phyloP scores from a whole-genome alignment of 495 filamentous ascomycete genomes.

The Evansstolkia leycettana region DNA sequence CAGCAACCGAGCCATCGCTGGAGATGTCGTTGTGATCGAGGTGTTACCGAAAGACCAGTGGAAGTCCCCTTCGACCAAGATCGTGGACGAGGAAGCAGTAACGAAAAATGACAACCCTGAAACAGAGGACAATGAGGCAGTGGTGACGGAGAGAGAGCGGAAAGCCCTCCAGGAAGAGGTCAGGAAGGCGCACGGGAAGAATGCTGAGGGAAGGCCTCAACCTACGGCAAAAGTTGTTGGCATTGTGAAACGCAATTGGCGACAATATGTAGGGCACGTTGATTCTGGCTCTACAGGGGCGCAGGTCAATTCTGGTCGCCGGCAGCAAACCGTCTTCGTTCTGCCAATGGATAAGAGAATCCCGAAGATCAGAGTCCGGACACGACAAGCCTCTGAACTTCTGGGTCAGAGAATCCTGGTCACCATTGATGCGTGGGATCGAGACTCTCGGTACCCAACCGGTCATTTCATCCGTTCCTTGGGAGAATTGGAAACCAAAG shows the following conservation, averaged over 20 bases:
- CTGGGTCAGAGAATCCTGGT: conserved; percentile 89
- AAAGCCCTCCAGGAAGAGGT: conserved; percentile 83
- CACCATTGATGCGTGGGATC: conserved; percentile 89
- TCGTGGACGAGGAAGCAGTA: conserved; percentile 86
- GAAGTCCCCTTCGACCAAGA: conserved; percentile 89
- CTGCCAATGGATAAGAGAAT: conserved; percentile 96
- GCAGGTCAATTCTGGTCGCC: conserved; percentile 55
- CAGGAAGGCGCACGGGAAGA: conserved; percentile 69
- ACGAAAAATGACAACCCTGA: conserved; percentile 90
- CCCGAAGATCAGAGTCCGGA: conserved; percentile 87
- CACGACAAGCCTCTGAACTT: conserved; percentile 76
- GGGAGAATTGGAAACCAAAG: conserved; percentile 88
- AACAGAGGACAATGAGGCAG: conserved; percentile 57
- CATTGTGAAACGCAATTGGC: conserved; percentile 88
- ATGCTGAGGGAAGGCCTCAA: conserved; percentile 64
- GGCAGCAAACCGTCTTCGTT: conserved; percentile 85
- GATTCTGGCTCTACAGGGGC: conserved; percentile 74
- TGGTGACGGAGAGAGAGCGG: conserved; percentile 77
- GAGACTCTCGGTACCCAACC: conserved; percentile 79
- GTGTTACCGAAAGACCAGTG: conserved; percentile 87
- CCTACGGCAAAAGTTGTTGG: conserved; percentile 91
- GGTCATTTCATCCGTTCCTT: conserved; percentile 91
- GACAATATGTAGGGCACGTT: conserved; percentile 92
- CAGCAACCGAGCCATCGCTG: conserved; percentile 85
- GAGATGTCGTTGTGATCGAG: conserved; percentile 86